Conservation (phyloP, 805 yeast species). For the Starmerella roubikii region DNA sequence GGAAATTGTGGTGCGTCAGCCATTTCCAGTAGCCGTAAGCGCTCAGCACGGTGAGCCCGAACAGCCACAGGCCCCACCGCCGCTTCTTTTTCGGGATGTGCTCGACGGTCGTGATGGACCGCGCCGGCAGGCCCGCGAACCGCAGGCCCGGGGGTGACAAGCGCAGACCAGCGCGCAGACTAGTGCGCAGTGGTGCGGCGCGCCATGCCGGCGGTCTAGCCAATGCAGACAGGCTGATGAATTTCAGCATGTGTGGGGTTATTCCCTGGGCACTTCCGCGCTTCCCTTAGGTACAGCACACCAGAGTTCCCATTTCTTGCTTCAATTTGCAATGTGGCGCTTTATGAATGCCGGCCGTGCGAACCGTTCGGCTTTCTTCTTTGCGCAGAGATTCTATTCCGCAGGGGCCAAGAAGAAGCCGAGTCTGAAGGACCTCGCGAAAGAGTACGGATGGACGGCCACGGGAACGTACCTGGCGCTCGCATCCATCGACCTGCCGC, state of each 20-base stretch:
- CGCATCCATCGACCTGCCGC: conserved; percentile 65
- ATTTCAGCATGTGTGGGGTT: no score
- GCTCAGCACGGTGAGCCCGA: conserved; percentile 9
- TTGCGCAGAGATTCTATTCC: background rate
- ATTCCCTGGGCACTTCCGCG: no score
- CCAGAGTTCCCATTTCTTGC: no score
- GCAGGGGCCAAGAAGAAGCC: conserved; percentile 4
- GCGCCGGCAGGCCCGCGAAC: no score
- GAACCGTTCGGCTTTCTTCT: background rate
- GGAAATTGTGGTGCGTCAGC: conserved; percentile 28
- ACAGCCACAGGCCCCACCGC: conserved; percentile 9
- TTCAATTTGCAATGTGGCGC: background rate
- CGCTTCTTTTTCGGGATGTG: conserved; percentile 7
- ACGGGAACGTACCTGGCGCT: conserved; percentile 68
- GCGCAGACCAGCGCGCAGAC: no score
- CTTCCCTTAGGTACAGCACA: no score
- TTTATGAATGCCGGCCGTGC: background rate
- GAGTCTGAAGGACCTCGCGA: conserved; percentile 45
- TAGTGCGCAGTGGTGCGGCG: no score
- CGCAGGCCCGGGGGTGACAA: no score
- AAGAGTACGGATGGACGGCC: conserved; percentile 85
- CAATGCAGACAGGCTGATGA: no score
- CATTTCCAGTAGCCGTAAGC: conserved; percentile 19
- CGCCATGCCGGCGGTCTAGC: no score
- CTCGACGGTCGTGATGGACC: conserved; percentile 13